Percentiles rank a stretch among this genome's conserved stretches.
These are phyloP conservation scores for Oryza longistaminata DNA, from an alignment of 176 grass and related monocot species.

Conservation along the genomic window DNA sequence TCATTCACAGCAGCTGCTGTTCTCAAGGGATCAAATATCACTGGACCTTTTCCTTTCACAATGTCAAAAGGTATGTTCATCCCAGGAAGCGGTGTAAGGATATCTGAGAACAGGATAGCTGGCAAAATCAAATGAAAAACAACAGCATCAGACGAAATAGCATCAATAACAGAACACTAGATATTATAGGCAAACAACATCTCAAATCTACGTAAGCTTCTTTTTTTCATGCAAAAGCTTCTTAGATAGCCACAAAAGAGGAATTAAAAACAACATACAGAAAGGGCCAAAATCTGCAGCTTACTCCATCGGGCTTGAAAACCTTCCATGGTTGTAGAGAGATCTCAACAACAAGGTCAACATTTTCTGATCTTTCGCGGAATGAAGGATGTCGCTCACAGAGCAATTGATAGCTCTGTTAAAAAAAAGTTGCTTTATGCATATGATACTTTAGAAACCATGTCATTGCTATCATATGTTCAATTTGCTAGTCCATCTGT, in stretches of 20 bases:
- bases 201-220: background rate
- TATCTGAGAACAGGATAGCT: conserved; percentile 98
- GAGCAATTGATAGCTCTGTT: conserved; percentile 84
- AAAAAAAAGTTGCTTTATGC: background rate
- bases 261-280: conserved; percentile 27
- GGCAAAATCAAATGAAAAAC: conserved; percentile 20
- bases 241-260: conserved; percentile 26
- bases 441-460: no score
- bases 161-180: conserved; percentile 1
- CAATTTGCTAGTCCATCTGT: no score
- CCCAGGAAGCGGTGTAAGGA: conserved; percentile 92
- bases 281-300: conserved; percentile 31
- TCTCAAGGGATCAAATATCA: conserved; percentile 84
- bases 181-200: background rate
- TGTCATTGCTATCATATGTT: no score
- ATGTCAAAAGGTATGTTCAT: conserved; percentile 99
- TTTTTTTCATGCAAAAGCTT: background rate
- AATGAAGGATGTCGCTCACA: conserved; percentile 89
- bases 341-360: conserved; percentile 95
- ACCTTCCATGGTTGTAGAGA: conserved; percentile 98
- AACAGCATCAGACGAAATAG: background rate
- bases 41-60: conserved; percentile 95
- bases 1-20: conserved; percentile 81
- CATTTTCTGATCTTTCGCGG: conserved; percentile 97
- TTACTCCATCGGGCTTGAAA: conserved; percentile 96